Conservation (phyloP, 352 stramenopile species). For the Blastocystis sp. region DNA sequence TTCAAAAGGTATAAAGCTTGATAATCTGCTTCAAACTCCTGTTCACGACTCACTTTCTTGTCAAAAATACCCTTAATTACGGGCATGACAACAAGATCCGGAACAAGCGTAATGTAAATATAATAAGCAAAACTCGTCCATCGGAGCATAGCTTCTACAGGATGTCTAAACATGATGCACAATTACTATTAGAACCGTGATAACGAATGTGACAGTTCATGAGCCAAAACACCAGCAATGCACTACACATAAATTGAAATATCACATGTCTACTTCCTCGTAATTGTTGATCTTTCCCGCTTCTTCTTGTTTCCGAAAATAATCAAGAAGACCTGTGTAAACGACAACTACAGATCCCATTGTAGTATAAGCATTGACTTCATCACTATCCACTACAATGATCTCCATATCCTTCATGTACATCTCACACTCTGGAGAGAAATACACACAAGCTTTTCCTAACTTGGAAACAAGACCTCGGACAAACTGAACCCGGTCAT, state of each 20-base stretch:
- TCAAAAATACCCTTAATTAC: slow-evolving; percentile 42
- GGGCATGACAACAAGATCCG: slow-evolving; percentile 41
- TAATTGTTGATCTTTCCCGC: slow-evolving; percentile 40
- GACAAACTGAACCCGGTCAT: slow-evolving; percentile 9
- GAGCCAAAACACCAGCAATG: slow-evolving; percentile 19
- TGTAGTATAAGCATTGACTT: slow-evolving; percentile 58
- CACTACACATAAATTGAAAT: slow-evolving; percentile 7
- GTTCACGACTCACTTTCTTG: slow-evolving; percentile 25
- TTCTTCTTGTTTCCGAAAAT: slow-evolving; percentile 17
- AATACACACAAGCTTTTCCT: slow-evolving; percentile 39
- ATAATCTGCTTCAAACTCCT: slow-evolving; percentile 49
- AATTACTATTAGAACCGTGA: slow-evolving; percentile 2
- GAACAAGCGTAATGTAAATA: slow-evolving; percentile 55
- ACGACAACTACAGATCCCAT: slow-evolving; percentile 57
- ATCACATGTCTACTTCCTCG: background rate
- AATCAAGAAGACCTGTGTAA: slow-evolving; percentile 26
- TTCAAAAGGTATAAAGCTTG: slow-evolving; percentile 57
- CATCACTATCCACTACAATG: slow-evolving; percentile 34
- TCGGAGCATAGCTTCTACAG: slow-evolving; percentile 45
- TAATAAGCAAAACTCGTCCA: slow-evolving; percentile 57
- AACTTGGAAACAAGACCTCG: background rate
- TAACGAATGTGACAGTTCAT: slow-evolving; percentile 35
- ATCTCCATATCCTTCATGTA: slow-evolving; percentile 58
- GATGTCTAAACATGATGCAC: background rate
- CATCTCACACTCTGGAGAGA: slow-evolving; percentile 46